Base-by-base conservation (phyloP, 352 stramenopile species). In the Globisporangium apiculatum region DNA sequence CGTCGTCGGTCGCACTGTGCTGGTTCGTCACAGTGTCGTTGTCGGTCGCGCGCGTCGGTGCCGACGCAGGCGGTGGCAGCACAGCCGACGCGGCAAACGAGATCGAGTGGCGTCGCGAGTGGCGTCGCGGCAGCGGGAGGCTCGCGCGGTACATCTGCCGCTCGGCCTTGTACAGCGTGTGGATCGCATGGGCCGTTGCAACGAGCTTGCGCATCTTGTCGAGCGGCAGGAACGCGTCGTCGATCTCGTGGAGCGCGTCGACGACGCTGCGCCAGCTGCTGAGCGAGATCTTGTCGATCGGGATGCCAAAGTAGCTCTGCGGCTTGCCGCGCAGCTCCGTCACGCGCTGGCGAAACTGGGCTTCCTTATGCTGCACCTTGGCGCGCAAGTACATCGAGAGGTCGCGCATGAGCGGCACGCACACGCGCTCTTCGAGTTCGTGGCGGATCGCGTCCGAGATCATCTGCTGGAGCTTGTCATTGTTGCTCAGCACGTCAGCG, bases 171-270 rank as follows among this genome's bases (percentile, higher is more conserved):
- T 91, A 86, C 24, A 90, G 55, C 38, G 69, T 59, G 64, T 94
- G 83, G 60, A 94, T 89, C 45, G 79, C 69, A 53, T 91, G 78
- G 8, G 82, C 82, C 7, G 79, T 76, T 12, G 72, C 67, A 5
- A 92, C 80, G 42, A 94, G 66, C 53, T 91, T 92, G 5, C 79
- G 79, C 80, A 92, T 86, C 57, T 92, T 94, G 65, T 94, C 84
- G 7, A 86, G 66, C 12, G 84, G 84, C 40, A 94, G 58, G 43
- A 89, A 90, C 45, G 82, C 82, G 47, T 82, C 73, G 42, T 94
- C 84, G n/a, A 92, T 81, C 53, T 94, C 83, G 56, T 89, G 88
- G 53, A 94, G 76, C 8, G 72, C 59, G 24, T 89, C 75, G 18
- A 92, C 78, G n/a, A 90, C 82, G 0, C 69, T 72, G 0, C 73